Evolutionary conservation across 305 asterid genomes (phyloP), one percentile per base, ranked within the genome.

Genomic region (Petunia hybrid): DNA sequence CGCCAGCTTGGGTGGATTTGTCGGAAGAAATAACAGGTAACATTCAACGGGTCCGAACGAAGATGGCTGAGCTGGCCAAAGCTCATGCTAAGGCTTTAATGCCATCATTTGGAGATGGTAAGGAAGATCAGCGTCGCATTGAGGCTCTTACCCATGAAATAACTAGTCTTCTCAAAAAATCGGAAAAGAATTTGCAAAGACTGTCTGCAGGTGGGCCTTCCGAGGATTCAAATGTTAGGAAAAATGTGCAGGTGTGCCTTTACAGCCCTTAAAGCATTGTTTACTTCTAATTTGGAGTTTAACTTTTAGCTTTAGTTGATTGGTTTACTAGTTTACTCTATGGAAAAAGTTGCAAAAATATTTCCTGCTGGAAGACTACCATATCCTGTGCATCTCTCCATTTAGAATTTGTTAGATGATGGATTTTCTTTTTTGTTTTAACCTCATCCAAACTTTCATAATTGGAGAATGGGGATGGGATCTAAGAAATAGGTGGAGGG

Each of bases 61-160:
- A 90, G 90, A 94, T 97, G 97, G 89, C 87, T 68, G 98, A 94
- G 88, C 90, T 97, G 80, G 92, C 96, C 70, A 97, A 94, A 88
- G 97, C 99, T 86, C 99, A 97, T 88, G 98, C 98, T 66, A 95
- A 97, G 88, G 99, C 99, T 87, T 91, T 97, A 84, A 93, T 97
- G 99, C 98, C 99, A 71, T 93, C 98, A 79, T 97, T 97, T 85
- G 99, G 99, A 82, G 99, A 97, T 87, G 98, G 98, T 83, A 94
- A 90, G 90, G 99, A 97, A 88, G 99, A 97, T 88, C 99, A 97
- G 79, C 97, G 84, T 55, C 92, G 82, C 81, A 97, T 97, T 68
- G 99, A 97, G 90, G 80, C 93, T 80, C 97, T 94, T 82, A 97
- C 99, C 41, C 97, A 90, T 10, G 98, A 97, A 89, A 93, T 97